phyloP scores from a whole-genome alignment of 208 protist species.

The Kentomonas sorsogonicus region DNA sequence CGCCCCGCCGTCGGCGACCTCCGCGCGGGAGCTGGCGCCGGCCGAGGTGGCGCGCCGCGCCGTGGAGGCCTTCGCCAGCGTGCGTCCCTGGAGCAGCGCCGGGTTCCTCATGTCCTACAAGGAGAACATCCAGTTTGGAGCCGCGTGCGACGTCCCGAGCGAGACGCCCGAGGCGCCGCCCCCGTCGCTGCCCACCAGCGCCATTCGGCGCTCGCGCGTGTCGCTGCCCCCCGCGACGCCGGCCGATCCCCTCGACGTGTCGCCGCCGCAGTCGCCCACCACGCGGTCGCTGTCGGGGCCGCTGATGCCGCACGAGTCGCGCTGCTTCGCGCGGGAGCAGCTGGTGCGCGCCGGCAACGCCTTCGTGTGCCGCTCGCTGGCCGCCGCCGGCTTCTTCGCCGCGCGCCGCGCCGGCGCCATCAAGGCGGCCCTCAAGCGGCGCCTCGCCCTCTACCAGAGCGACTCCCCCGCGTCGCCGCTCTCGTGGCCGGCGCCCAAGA shows the following conservation, averaged over 20 bases:
- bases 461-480: too few relatives aligned
- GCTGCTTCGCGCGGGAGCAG: not conserved
- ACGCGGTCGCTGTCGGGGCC: not conserved
- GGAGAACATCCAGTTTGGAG: constrained; percentile 29
- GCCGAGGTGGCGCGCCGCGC: constrained; percentile 30
- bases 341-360: constrained; percentile 1
- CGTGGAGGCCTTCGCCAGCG: constrained; percentile 32
- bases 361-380: constrained; percentile 36
- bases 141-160: not conserved
- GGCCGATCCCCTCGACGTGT: not conserved
- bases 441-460: too few relatives aligned
- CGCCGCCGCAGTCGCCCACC: not conserved
- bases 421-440: constrained; percentile 8
- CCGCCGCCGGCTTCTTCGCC: constrained; percentile 30
- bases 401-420: constrained; percentile 27
- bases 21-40: constrained; percentile 9
- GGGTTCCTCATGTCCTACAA: constrained; percentile 35
- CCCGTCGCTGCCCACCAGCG: not conserved
- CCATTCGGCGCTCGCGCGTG: not conserved
- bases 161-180: not conserved
- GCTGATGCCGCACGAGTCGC: not conserved
- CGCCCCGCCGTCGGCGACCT: too few relatives aligned
- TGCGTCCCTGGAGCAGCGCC: constrained; percentile 39
- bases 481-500: too few relatives aligned
- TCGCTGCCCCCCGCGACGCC: constrained; percentile 8